phyloP scores from a whole-genome alignment of 2,329 filamentous ascomycete species.

The Sarocladiaceae sp. region DNA sequence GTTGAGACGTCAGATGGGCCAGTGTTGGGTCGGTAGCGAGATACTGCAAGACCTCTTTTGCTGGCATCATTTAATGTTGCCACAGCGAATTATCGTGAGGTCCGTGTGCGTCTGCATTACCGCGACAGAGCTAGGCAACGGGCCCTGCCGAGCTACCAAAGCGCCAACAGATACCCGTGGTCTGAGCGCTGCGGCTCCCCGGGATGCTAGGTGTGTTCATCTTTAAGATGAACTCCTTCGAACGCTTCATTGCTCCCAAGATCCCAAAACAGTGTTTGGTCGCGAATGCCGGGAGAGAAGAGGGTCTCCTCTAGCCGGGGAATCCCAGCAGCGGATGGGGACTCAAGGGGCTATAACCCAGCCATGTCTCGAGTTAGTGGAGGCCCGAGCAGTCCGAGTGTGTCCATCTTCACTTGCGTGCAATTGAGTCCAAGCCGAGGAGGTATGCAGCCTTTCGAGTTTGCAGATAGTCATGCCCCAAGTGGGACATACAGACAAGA shows the following conservation, averaged over 20 bases:
- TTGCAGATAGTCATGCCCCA: too few species aligned
- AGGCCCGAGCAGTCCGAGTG: not conserved
- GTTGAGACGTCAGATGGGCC: not conserved
- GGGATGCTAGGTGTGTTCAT: not conserved
- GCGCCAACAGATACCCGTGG: not conserved
- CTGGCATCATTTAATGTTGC: too few species aligned
- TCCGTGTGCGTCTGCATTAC: not conserved
- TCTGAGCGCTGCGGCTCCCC: not conserved
- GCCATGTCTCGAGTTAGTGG: not conserved
- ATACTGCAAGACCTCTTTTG: too few species aligned
- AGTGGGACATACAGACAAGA: too few species aligned
- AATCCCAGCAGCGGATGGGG: not conserved
- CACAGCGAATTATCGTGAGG: not conserved
- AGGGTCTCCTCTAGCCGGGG: not conserved
- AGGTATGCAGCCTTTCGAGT: too few species aligned
- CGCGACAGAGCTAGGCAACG: not conserved
- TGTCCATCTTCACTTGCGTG: too few species aligned
- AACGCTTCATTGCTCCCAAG: not conserved
- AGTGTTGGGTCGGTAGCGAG: too few species aligned
- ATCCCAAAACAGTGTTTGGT: not conserved
- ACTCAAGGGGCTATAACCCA: not conserved
- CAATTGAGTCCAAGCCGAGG: too few species aligned
- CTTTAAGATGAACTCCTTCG: not conserved
- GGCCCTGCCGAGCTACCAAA: not conserved
- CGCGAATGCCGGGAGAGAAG: slow-evolving; percentile 3